A percentile compares a stretch with the other conserved stretches of the same genome.
Evolutionary conservation across 1,284 basidiomycete genomes (phyloP).

Genomic region (Neolentinus lepideus): DNA sequence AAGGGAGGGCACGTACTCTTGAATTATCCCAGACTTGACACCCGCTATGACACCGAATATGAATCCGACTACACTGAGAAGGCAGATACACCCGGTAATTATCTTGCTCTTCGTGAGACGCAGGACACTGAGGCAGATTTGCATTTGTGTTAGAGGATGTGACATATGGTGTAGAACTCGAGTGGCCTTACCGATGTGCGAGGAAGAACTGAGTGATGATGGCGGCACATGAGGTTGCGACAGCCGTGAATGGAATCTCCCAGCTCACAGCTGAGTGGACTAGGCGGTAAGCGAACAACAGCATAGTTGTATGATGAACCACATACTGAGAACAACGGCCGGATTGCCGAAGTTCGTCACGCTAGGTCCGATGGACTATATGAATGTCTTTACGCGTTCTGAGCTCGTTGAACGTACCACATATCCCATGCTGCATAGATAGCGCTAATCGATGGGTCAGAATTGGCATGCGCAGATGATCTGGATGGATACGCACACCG

Average conservation of each 20-base stretch:
- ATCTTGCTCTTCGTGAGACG: conserved; percentile 28
- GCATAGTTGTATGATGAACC: neutral
- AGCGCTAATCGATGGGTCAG: conserved; percentile 17
- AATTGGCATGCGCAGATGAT: too few relatives aligned
- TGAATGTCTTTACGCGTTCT: neutral
- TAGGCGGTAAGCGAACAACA: conserved; percentile 34
- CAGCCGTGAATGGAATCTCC: conserved; percentile 26
- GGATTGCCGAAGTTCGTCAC: conserved; percentile 35
- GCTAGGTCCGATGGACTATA: conserved; percentile 13
- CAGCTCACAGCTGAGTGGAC: conserved; percentile 14
- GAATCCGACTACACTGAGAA: conserved; percentile 27
- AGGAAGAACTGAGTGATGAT: conserved; percentile 36
- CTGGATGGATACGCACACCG: conserved; percentile 21
- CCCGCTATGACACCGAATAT: conserved; percentile 30
- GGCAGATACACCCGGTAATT: conserved; percentile 24
- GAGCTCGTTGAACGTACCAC: conserved; percentile 19
- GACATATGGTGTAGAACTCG: neutral
- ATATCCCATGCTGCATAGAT: conserved; percentile 33
- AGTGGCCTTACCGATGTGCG: conserved; percentile 31
- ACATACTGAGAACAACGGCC: conserved; percentile 24
- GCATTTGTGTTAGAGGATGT: neutral
- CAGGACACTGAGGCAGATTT: conserved; percentile 17
- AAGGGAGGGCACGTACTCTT: conserved; percentile 22
- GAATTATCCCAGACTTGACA: conserved; percentile 28
- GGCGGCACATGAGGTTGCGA: conserved; percentile 33